These are phyloP conservation scores for Apium graveolens DNA, from an alignment of 129 eudicot species.

Conservation along the genomic window DNA sequence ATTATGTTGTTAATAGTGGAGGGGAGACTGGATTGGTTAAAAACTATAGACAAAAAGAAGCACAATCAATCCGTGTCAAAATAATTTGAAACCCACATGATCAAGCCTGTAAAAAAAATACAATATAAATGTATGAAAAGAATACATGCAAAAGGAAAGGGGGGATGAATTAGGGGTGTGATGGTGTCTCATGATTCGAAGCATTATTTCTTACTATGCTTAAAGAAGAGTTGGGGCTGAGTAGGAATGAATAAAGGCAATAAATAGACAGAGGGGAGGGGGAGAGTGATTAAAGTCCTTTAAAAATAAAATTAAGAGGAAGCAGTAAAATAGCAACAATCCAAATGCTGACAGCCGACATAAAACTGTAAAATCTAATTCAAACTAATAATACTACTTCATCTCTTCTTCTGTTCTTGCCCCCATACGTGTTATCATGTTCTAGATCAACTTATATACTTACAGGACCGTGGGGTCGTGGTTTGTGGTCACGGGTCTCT, in stretches of 20 bases:
- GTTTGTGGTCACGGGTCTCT: slow-evolving; percentile 34
- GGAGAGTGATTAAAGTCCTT: slow-evolving; percentile 15
- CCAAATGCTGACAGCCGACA: slow-evolving; percentile 40
- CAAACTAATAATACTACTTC: not conserved
- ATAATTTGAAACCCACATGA: not conserved
- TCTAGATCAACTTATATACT: no score
- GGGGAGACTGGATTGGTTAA: slow-evolving; percentile 2
- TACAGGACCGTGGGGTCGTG: not conserved
- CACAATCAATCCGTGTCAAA: not conserved
- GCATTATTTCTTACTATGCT: slow-evolving; percentile 21
- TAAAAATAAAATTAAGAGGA: not conserved
- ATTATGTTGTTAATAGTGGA: no score
- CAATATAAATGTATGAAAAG: not conserved
- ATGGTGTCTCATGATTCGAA: slow-evolving; percentile 17
- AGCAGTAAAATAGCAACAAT: slow-evolving; percentile 16
- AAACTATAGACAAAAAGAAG: not conserved
- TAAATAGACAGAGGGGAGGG: not conserved
- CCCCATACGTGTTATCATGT: not conserved
- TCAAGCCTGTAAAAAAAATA: not conserved
- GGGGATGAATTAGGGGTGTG: not conserved
- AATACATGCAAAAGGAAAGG: not conserved
- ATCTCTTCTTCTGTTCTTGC: not conserved
- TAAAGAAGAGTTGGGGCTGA: slow-evolving; percentile 21
- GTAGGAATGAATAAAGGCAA: slow-evolving; percentile 2
- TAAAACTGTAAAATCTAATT: slow-evolving; percentile 5